Percentiles rank a stretch among this genome's conserved stretches.
Conservation (phyloP, 805 yeast species). For the Kluyveromyces aestuarii region DNA sequence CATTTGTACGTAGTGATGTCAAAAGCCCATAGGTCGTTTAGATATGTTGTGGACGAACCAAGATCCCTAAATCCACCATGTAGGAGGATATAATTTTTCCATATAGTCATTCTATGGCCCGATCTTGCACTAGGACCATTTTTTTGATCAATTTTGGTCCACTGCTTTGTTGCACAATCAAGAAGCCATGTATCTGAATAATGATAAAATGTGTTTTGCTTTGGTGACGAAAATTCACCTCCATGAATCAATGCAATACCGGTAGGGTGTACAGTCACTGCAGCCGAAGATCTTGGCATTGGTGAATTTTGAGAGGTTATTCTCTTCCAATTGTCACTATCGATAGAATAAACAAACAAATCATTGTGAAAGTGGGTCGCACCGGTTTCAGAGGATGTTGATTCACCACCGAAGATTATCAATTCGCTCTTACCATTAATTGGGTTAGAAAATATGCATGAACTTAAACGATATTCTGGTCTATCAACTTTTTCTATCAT, state of each 20-base stretch:
- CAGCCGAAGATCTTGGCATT: conserved; percentile 86
- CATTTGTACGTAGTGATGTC: conserved; percentile 86
- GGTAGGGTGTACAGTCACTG: conserved; percentile 87
- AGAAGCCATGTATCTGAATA: conserved; percentile 94
- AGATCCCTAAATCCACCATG: conserved; percentile 93
- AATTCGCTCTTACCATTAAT: conserved; percentile 68
- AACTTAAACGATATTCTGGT: conserved; percentile 66
- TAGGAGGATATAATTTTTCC: conserved; percentile 84
- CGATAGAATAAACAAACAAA: conserved; percentile 60
- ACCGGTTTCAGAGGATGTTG: conserved; percentile 36
- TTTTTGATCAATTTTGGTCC: conserved; percentile 78
- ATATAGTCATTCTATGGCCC: conserved; percentile 81
- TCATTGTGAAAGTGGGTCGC: conserved; percentile 74
- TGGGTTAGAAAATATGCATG: conserved; percentile 69
- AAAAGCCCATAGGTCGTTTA: conserved; percentile 85
- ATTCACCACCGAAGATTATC: conserved; percentile 86
- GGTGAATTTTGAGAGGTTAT: conserved; percentile 80
- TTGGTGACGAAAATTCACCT: conserved; percentile 95
- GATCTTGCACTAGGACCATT: conserved; percentile 79
- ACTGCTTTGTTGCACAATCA: conserved; percentile 75
- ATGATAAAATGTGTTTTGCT: conserved; percentile 91
- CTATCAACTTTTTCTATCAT: conserved; percentile 45
- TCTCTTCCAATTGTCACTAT: conserved; percentile 73
- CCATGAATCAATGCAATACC: conserved; percentile 85
- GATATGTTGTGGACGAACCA: conserved; percentile 73